These are phyloP conservation scores for Aspergillus calidoustus DNA, from an alignment of 2,329 filamentous ascomycete species.

Conservation along the genomic window DNA sequence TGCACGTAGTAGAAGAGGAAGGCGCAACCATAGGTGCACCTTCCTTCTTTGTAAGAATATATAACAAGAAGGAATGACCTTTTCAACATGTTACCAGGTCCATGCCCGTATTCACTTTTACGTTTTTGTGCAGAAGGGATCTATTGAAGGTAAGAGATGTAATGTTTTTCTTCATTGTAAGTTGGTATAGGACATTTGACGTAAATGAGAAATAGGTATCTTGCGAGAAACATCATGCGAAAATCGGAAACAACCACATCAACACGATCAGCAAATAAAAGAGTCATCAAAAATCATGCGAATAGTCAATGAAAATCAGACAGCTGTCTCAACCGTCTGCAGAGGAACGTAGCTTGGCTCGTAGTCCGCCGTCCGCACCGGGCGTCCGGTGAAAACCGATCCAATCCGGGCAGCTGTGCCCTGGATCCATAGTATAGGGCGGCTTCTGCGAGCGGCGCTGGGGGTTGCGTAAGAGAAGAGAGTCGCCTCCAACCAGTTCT, in stretches of 20 bases:
- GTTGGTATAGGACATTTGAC: not conserved
- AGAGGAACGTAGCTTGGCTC: conserved; percentile 51
- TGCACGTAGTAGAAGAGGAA: no score
- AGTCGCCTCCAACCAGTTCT: conserved; percentile 39
- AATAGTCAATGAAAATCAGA: conserved; percentile 20
- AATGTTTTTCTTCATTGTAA: conserved; percentile 4
- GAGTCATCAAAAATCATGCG: conserved; percentile 10
- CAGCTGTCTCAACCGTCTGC: conserved; percentile 48
- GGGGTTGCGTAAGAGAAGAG: conserved; percentile 27
- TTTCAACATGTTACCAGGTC: no score
- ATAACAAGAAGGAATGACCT: no score
- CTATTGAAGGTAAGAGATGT: not conserved
- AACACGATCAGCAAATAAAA: not conserved
- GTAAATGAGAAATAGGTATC: conserved; percentile 18
- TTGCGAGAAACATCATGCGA: conserved; percentile 8
- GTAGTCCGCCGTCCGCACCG: conserved; percentile 29
- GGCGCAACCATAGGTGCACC: no score
- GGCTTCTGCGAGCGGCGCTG: conserved; percentile 16
- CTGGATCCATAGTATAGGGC: conserved; percentile 26
- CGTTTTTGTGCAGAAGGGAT: no score
- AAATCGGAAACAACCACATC: not conserved
- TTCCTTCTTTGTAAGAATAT: no score
- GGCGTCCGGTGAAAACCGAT: conserved; percentile 35
- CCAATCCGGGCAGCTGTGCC: conserved; percentile 30
- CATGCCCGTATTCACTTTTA: no score